phyloP scores from a whole-genome alignment of 169 alveolate genomes.

The Plasmodium malariae region DNA sequence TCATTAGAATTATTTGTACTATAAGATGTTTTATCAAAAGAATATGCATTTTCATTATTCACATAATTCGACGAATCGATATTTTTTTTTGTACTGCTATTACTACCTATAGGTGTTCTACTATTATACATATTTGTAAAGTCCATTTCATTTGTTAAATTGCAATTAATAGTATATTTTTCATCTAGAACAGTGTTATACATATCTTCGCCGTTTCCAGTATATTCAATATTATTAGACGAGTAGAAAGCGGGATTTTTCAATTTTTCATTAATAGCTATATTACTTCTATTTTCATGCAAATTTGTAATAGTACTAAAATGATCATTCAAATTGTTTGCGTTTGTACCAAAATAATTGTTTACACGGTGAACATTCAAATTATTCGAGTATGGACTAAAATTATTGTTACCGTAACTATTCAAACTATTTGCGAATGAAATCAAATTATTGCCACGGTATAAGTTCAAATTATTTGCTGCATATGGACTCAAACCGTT shows the following conservation, averaged over 20 bases:
- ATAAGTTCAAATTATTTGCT: slow-evolving; percentile 1
- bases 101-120: slow-evolving; percentile 39
- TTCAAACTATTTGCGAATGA: slow-evolving; percentile 3
- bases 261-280: not conserved
- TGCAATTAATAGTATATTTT: not conserved
- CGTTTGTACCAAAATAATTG: no score
- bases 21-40: not conserved
- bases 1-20: not conserved
- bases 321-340: not conserved
- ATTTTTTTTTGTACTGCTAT: slow-evolving; percentile 16
- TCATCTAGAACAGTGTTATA: slow-evolving; percentile 2
- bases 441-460: not conserved
- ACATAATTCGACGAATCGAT: not conserved
- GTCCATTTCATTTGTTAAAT: slow-evolving; percentile 58
- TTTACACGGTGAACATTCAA: not conserved
- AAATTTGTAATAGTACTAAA: not conserved
- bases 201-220: not conserved
- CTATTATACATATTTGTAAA: slow-evolving; percentile 58
- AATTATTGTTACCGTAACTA: not conserved
- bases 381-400: slow-evolving; percentile 10
- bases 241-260: not conserved
- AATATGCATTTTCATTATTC: slow-evolving; percentile 9
- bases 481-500: slow-evolving; percentile 5
- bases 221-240: slow-evolving; percentile 16
- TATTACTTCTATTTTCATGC: not conserved